These are phyloP conservation scores for Claviceps purpurea DNA, from an alignment of 2,329 filamentous ascomycete species.

Conservation along the genomic window DNA sequence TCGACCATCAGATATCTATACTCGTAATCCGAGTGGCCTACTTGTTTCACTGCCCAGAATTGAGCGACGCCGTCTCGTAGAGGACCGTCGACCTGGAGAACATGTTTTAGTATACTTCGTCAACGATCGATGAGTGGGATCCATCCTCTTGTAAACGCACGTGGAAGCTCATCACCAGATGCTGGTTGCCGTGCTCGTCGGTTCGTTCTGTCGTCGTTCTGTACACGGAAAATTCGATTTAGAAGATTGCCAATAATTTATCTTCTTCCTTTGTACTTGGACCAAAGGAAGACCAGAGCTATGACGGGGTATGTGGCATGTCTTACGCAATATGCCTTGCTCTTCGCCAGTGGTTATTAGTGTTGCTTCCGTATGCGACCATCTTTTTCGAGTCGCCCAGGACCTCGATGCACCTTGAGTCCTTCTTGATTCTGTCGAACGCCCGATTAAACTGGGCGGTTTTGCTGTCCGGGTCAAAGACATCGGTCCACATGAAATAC, in stretches of 20 bases:
- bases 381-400: constrained; percentile 68
- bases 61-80: constrained; percentile 58
- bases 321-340: constrained; percentile 46
- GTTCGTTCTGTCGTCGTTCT: constrained; percentile 56
- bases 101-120: too few relatives aligned
- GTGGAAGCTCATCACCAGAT: constrained; percentile 76
- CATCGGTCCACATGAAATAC: constrained; percentile 67
- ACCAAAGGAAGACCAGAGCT: neutral
- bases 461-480: constrained; percentile 75
- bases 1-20: constrained; percentile 75
- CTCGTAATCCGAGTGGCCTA: constrained; percentile 52
- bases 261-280: too few relatives aligned
- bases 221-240: constrained; percentile 1
- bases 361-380: constrained; percentile 67
- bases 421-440: constrained; percentile 62
- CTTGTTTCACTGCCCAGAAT: constrained; percentile 62
- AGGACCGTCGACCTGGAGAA: constrained; percentile 57
- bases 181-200: constrained; percentile 63
- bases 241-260: neutral
- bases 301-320: neutral
- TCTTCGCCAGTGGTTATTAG: constrained; percentile 66
- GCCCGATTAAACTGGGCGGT: constrained; percentile 81
- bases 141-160: constrained; percentile 28
- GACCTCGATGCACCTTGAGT: constrained; percentile 56
- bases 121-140: neutral